Base-by-base conservation (phyloP, 129 eudicot genomes). In the Centaurea solstitialis region DNA sequence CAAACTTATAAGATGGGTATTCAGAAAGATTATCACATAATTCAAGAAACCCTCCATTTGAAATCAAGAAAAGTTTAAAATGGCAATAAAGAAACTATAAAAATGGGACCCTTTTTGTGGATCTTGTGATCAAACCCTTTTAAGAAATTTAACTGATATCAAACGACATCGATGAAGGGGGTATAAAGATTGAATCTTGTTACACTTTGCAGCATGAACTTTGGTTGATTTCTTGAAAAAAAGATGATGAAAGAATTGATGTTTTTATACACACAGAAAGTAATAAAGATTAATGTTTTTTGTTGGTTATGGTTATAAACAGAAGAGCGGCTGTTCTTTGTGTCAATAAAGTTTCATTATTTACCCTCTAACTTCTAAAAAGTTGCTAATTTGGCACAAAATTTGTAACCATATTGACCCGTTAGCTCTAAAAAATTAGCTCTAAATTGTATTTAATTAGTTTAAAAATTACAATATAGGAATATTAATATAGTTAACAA, bases 151-250 rank as follows among this genome's bases (percentile, higher is more conserved):
- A 90, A 78, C 97, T 83, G 50, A 92, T 90, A 89, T 92, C 94
- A 83, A 86, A 87, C 78, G 97, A 92, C 94, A 94, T 86, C 75
- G 89, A 82, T 35, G 68, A 79, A 82, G 80, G 82, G 64, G 38
- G 43, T 70, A 59, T 66, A 85, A 83, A 76, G 80, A 82, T 66
- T 33, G 37, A 57, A 87, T 39, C 80, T 85, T 74, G 76, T 71
- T 22, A 12, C 45, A 79, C 62, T 76, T 75, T 57, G 76, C 80
- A 80, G 77, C 85, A 62, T 76, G 82, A 84, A 90, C 72, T 53
- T 84, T 65, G 40, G 76, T 50, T 65, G 69, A 20, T 53, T 11
- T 70, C 45, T 12, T 28, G 35, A 66, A 72, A 33, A 33, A 26
- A 72, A 83, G 9, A 71, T 78, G 73, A 41, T 41, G 10, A 67